Evolutionary conservation across 805 yeast genomes (phyloP).

Genomic region (Wickerhamomyces tratensis): DNA sequence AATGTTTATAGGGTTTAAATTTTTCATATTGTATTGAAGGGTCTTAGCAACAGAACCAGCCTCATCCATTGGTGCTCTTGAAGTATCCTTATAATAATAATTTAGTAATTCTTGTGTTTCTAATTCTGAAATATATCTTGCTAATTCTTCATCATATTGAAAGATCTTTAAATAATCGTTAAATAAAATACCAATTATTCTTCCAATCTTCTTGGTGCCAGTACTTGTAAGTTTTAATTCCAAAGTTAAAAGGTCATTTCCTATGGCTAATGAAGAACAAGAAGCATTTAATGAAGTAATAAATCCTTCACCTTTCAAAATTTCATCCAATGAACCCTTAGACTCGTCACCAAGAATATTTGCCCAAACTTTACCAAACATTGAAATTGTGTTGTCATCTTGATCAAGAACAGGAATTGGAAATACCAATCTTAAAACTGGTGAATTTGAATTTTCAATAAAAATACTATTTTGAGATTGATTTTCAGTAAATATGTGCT

Average conservation of each 20-base stretch:
- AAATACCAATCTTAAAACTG: conserved; percentile 36
- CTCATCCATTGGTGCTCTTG: conserved; percentile 36
- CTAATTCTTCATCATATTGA: conserved; percentile 18
- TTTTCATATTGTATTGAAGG: conserved; percentile 27
- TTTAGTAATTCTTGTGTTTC: conserved; percentile 36
- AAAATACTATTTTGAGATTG: conserved; percentile 22
- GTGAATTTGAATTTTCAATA: conserved; percentile 25
- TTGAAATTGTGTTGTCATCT: conserved; percentile 13
- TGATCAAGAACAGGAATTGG: conserved; percentile 19
- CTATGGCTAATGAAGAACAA: conserved; percentile 26
- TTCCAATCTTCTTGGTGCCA: conserved; percentile 30
- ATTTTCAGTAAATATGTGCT: conserved; percentile 15
- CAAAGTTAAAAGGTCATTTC: conserved; percentile 32
- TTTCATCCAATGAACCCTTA: conserved; percentile 34
- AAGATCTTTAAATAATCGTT: conserved; percentile 11
- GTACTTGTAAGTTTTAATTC: conserved; percentile 37
- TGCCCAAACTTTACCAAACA: conserved; percentile 38
- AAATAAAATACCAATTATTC: conserved; percentile 27
- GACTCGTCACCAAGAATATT: conserved; percentile 58
- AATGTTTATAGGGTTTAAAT: conserved; percentile 27
- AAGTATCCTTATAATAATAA: conserved; percentile 31
- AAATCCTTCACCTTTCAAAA: conserved; percentile 24
- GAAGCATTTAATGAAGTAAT: conserved; percentile 32
- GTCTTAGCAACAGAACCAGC: conserved; percentile 29
- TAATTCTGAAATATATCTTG: conserved; percentile 35